Evolutionary conservation across 805 yeast genomes (phyloP).

Genomic region (Hanseniaspora lachancei): DNA sequence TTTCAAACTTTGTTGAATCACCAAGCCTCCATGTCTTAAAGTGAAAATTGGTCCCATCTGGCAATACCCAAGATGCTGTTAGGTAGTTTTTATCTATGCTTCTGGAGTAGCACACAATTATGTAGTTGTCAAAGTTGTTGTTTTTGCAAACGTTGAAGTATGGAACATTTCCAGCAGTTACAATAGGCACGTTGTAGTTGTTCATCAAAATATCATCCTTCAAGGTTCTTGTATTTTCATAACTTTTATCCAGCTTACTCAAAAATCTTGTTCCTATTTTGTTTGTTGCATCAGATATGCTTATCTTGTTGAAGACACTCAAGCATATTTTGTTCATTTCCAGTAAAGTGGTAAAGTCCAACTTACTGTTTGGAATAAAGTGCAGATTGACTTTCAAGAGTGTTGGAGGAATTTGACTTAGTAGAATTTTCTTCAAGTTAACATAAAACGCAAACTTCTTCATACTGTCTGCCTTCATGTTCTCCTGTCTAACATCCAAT

Average conservation of each 20-base stretch:
- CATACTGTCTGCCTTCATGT: neutral
- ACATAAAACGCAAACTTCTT: neutral
- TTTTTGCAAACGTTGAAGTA: slow-evolving; percentile 17
- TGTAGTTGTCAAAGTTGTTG: slow-evolving; percentile 43
- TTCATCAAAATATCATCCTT: neutral
- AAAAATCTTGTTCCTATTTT: neutral
- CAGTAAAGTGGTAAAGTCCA: neutral
- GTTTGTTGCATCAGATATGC: neutral
- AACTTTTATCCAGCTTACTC: neutral
- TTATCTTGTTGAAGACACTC: slow-evolving; percentile 1
- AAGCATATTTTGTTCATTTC: neutral
- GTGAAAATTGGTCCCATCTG: slow-evolving; percentile 50
- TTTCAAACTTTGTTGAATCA: slow-evolving; percentile 32
- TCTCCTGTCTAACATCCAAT: neutral
- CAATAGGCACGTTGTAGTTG: slow-evolving; percentile 5
- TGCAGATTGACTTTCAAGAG: neutral
- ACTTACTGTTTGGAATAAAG: neutral
- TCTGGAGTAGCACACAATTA: slow-evolving; percentile 77
- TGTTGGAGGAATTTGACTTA: neutral
- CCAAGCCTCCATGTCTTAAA: slow-evolving; percentile 53
- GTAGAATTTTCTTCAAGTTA: neutral
- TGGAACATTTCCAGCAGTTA: slow-evolving; percentile 2
- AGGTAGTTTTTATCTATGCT: slow-evolving; percentile 75
- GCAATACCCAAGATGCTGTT: slow-evolving; percentile 81
- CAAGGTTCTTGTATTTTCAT: neutral